Conservation (phyloP, 2,329 filamentous ascomycete species). For the Aspergillus alliaceus region DNA sequence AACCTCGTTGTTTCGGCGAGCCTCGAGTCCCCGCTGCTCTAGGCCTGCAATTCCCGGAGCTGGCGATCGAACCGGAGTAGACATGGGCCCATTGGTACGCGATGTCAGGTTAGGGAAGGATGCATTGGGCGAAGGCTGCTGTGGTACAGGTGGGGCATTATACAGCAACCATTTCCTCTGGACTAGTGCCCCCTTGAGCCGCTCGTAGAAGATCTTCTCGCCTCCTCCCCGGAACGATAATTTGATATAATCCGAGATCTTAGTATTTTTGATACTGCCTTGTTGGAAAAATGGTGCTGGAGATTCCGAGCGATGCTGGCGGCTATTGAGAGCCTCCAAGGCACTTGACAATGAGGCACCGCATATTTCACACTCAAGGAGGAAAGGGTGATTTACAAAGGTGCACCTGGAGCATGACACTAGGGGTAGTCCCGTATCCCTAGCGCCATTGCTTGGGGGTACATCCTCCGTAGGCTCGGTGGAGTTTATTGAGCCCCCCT, state of each 20-base stretch:
- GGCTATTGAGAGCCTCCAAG: slow-evolving; percentile 35
- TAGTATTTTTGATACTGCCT: slow-evolving; percentile 50
- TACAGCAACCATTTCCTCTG: slow-evolving; percentile 96
- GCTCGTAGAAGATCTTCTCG: slow-evolving; percentile 85
- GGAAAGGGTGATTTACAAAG: slow-evolving; percentile 86
- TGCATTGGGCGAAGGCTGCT: slow-evolving; percentile 50
- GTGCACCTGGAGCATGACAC: slow-evolving; percentile 79
- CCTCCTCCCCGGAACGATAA: slow-evolving; percentile 88
- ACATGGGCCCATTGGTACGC: slow-evolving; percentile 23
- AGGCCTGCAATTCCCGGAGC: slow-evolving; percentile 88
- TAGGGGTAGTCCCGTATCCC: neutral
- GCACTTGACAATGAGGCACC: slow-evolving; percentile 66
- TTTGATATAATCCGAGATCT: slow-evolving; percentile 76
- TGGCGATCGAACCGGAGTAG: slow-evolving; percentile 45
- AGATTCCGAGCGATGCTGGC: slow-evolving; percentile 62
- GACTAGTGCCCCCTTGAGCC: slow-evolving; percentile 81
- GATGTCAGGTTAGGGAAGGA: slow-evolving; percentile 31
- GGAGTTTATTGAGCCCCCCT: slow-evolving; percentile 17
- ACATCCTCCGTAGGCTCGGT: neutral
- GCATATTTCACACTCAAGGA: slow-evolving; percentile 87
- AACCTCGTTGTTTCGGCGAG: slow-evolving; percentile 87
- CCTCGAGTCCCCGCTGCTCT: slow-evolving; percentile 78
- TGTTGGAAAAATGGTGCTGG: slow-evolving; percentile 68
- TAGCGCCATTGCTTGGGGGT: neutral
- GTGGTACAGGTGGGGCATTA: slow-evolving; percentile 83